Evolutionary conservation across 1,284 basidiomycete species (phyloP), one percentile per base, ranked within the genome.

Genomic region (Moesziomyces globuligerus): DNA sequence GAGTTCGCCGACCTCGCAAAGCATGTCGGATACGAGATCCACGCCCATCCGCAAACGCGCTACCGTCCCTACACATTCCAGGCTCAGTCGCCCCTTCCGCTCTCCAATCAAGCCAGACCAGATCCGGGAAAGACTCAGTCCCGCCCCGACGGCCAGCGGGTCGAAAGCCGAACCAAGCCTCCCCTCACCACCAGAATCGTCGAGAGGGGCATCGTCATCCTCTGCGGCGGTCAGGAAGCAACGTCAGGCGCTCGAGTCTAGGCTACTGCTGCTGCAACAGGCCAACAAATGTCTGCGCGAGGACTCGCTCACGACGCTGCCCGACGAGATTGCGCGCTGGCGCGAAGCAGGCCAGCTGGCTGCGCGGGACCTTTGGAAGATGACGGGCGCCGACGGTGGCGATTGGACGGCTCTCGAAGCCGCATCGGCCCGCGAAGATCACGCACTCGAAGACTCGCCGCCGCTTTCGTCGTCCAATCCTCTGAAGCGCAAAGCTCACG

Each of bases 341-440:
- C 51, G 64, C 7, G 48, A 68, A 45, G 69, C 69, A 3, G 69
- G 69, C 8, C 61, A 64, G 23, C 3, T 49, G 18, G 69, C 69
- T 4, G 64, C 69, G 3, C 55, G 60, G 34, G 69, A 72, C 20
- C 53, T 72, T 2, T 72, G 69, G 69, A 62, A 44, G 46, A 38
- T 64, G 42, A 64, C 64, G 13, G 64, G 64, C 15, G 64, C 64
- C 4, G 51, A 61, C 42, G 56, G 34, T 8, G 62, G 62, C 51
- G 51, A 57, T 37, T 66, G 62, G 62, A 59, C 62, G 3, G 39
- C 43, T 17, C 17, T 47, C 23, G 38, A 42, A 36, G 40, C 40
- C 25, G 43, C 41, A 15, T 38, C 54, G 7, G 34, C 44, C n/a
- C 47, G 46, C 15, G 66, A 50, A 10, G 67, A 70, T 26, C 64